Conservation (phyloP, 1,139 yeast species). For the Yamadazyma kanchanaburiensis region DNA sequence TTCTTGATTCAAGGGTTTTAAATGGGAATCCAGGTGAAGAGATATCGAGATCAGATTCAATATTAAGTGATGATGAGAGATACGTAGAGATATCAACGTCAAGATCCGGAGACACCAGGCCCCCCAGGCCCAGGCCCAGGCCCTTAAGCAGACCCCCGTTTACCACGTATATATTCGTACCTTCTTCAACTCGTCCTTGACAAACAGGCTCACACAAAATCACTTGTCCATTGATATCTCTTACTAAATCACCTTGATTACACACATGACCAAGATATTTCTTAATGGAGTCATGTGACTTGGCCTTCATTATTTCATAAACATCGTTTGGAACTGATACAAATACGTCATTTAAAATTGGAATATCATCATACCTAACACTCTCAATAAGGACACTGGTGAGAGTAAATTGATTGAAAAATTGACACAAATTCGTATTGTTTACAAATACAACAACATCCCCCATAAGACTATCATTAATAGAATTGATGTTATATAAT, state of each 20-base stretch:
- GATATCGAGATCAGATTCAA: slow-evolving; percentile 14
- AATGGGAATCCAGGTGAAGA: background rate
- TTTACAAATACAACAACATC: slow-evolving; percentile 37
- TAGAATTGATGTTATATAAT: slow-evolving; percentile 33
- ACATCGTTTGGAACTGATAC: slow-evolving; percentile 46
- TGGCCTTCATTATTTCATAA: slow-evolving; percentile 32
- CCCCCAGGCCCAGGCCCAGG: no score
- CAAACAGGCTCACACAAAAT: slow-evolving; percentile 68
- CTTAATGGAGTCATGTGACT: slow-evolving; percentile 23
- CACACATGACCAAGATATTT: slow-evolving; percentile 34
- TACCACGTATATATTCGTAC: slow-evolving; percentile 53
- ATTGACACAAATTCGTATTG: slow-evolving; percentile 28
- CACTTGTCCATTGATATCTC: slow-evolving; percentile 48
- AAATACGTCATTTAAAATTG: slow-evolving; percentile 28
- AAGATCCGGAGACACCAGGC: slow-evolving; percentile 5
- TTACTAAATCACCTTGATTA: slow-evolving; percentile 29
- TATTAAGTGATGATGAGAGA: slow-evolving; percentile 28
- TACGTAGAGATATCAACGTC: slow-evolving; percentile 36
- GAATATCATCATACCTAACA: slow-evolving; percentile 23
- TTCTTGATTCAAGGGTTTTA: background rate
- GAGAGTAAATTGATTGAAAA: slow-evolving; percentile 33
- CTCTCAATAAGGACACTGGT: slow-evolving; percentile 30
- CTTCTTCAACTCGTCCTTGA: slow-evolving; percentile 52
- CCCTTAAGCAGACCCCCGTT: no score
- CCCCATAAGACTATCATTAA: slow-evolving; percentile 18